Conservation (phyloP, 2,329 filamentous ascomycete genomes). For the Alternaria angustiovoidea region DNA sequence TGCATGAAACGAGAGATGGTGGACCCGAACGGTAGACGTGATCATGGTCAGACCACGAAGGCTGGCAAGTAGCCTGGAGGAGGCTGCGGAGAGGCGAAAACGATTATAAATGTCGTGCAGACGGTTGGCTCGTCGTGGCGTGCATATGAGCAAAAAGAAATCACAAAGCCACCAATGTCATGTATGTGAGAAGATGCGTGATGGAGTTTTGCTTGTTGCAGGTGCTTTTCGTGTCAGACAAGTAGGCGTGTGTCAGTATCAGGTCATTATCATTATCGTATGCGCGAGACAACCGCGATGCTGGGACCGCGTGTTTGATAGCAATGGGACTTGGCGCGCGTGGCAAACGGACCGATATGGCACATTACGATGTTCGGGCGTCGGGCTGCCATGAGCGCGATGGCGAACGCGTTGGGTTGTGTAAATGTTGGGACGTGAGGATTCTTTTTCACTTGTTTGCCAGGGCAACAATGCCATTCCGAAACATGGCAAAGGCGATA, state of each 20-base stretch:
- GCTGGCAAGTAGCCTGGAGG: not conserved
- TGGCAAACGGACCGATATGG: constrained; percentile 3
- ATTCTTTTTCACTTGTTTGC: not conserved
- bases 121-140: not conserved
- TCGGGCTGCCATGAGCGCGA: constrained; percentile 5
- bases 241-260: constrained; percentile 6
- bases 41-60: constrained; percentile 19
- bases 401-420: not conserved
- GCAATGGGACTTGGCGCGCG: not conserved
- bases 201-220: constrained; percentile 5
- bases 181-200: not conserved
- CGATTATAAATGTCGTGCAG: not conserved
- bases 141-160: constrained; percentile 2
- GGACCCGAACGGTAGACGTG: constrained; percentile 16
- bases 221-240: constrained; percentile 14
- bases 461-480: not conserved
- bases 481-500: not conserved
- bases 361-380: not conserved
- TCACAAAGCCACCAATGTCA: not conserved
- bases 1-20: constrained; percentile 38
- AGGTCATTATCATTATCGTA: not conserved
- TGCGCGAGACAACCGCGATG: not conserved
- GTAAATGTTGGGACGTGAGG: not conserved
- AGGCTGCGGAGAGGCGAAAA: not conserved
- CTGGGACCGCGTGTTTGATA: constrained; percentile 2